Conservation (phyloP, 805 yeast species). For the Ogataea nakhonphanomensis region DNA sequence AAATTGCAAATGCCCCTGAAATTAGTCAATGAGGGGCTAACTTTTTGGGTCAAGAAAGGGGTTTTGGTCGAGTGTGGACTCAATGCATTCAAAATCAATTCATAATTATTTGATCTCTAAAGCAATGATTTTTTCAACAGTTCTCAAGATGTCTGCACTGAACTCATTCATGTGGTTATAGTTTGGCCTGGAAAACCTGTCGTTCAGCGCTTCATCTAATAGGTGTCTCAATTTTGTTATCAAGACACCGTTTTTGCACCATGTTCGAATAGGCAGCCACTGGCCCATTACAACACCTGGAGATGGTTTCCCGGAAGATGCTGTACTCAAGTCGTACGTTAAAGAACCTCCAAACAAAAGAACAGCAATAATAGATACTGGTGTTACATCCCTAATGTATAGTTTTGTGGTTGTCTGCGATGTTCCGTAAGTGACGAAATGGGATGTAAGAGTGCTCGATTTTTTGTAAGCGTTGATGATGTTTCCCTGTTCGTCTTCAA, state of each 20-base stretch:
- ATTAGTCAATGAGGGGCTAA: conserved; percentile 37
- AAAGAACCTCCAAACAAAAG: conserved; percentile 80
- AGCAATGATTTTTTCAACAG: conserved; percentile 38
- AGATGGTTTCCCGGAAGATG: conserved; percentile 45
- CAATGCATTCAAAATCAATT: conserved; percentile 40
- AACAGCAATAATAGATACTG: conserved; percentile 67
- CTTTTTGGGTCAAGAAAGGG: conserved; percentile 63
- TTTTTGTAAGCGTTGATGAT: conserved; percentile 30
- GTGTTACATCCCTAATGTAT: conserved; percentile 74
- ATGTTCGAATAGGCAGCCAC: conserved; percentile 89
- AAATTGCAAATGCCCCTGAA: conserved; percentile 42
- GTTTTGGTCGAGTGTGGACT: conserved; percentile 44
- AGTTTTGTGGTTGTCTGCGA: conserved; percentile 62
- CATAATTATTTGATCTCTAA: conserved; percentile 24
- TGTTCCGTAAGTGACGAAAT: conserved; percentile 61
- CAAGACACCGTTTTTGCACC: conserved; percentile 92
- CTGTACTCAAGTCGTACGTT: conserved; percentile 48
- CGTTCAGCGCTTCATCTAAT: conserved; percentile 64
- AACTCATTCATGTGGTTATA: conserved; percentile 22
- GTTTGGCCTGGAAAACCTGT: conserved; percentile 51
- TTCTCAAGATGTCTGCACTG: conserved; percentile 35
- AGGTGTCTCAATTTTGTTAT: conserved; percentile 64
- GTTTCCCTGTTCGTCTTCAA: conserved; percentile 30
- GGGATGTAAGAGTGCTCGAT: conserved; percentile 35
- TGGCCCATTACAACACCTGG: conserved; percentile 83